Conservation (phyloP, 2,329 filamentous ascomycete genomes). For the Xylariales sp. region DNA sequence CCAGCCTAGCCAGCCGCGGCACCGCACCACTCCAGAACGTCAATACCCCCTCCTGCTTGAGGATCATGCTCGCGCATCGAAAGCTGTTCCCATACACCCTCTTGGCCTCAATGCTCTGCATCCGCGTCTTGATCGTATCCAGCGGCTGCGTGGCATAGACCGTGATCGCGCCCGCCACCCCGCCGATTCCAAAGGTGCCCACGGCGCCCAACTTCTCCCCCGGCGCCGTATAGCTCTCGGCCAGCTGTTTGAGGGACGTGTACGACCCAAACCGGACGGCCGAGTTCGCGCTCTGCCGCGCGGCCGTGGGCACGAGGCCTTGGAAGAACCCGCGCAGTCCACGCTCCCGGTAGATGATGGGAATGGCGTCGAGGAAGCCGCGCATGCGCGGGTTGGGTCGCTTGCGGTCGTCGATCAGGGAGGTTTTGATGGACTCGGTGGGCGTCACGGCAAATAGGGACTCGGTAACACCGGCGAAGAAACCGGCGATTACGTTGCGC, state of each 20-base stretch:
- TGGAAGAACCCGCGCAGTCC: conserved; percentile 93
- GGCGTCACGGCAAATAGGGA: conserved; percentile 90
- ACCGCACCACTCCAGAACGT: conserved; percentile 94
- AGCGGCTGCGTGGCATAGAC: conserved; percentile 73
- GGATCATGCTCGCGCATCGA: conserved; percentile 75
- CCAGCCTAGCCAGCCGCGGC: conserved; percentile 75
- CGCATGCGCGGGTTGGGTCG: conserved; percentile 76
- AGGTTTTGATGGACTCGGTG: conserved; percentile 97
- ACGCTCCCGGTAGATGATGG: conserved; percentile 81
- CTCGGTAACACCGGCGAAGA: conserved; percentile 92
- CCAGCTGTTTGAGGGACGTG: conserved; percentile 84
- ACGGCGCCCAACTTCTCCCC: conserved; percentile 89
- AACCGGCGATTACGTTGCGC: conserved; percentile 85
- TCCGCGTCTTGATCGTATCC: conserved; percentile 94
- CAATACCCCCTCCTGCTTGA: conserved; percentile 80
- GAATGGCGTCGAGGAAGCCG: conserved; percentile 86
- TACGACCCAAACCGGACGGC: conserved; percentile 89
- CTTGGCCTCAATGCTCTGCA: conserved; percentile 91
- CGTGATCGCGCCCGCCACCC: conserved; percentile 82
- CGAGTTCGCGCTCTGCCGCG: conserved; percentile 89
- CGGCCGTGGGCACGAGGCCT: conserved; percentile 91
- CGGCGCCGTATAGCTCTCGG: conserved; percentile 85
- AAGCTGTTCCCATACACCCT: conserved; percentile 81
- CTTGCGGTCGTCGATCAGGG: conserved; percentile 96
- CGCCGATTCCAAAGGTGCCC: conserved; percentile 88